Evolutionary conservation across 2,329 filamentous ascomycete genomes (phyloP), one percentile per base, ranked within the genome.

Genomic region (Claviceps sp.): DNA sequence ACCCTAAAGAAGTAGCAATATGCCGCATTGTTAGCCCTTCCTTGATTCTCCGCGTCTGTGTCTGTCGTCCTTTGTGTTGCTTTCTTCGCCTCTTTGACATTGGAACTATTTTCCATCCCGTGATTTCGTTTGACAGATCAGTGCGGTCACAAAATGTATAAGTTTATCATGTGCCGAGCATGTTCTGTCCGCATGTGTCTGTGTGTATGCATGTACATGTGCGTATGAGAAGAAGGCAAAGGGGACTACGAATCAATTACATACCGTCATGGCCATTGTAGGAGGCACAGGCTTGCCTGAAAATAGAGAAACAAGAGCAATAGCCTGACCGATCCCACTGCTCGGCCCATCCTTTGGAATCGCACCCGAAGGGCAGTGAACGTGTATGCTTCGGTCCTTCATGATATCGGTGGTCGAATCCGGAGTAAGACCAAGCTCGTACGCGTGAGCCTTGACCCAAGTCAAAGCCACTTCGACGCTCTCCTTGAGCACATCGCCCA

Each of bases 381-480:
- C 90, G 64, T 98, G 93, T 55, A 98, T 85, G 67, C 85, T 89
- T 56, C 93, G 84, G 61, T 86, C 85, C 73, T 93, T 91, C 89
- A 97, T 96, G 63, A 98, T 90, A 65, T 98, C 91, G 59, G 91
- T 86, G 51, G 81, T 81, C 8, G 86, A 85, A 56, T 89, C 83
- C 52, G 83, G 75, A 4, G 88, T 89, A 42, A 98, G 74, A 10
- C 89, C 89, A 13, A 98, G 76, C 63, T 95, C 88, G 62, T 85
- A 96, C 2, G 91, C 90, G 66, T 98, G 91, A 4, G 89, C 87
- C 68, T 96, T 96, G 50, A 98, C 93, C 93, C 93, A 98, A 16
- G 85, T 91, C 38, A 97, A 76, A 11, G 93, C 93, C 19, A 98
- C 93, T 68, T 97, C 91, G 43, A 97, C 93, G 56, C 85, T 91